Conservation (phyloP, 129 eudicot species). For the Pittosporum tobira region DNA sequence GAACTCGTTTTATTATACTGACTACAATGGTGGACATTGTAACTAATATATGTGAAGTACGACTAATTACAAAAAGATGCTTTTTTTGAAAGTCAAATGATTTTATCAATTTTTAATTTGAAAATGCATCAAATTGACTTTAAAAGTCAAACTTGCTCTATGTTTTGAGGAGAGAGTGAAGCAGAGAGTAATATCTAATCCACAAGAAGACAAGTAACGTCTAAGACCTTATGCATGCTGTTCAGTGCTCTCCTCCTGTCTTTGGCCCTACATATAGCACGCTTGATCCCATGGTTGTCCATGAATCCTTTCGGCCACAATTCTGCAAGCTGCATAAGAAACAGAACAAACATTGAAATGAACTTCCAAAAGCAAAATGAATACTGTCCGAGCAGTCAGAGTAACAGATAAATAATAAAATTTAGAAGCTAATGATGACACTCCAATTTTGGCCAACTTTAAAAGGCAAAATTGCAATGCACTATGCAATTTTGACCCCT, state of each 20-base stretch:
- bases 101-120: no score
- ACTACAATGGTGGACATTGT: no score
- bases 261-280: constrained; percentile 76
- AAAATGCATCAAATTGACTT: no score
- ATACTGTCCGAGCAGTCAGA: not conserved
- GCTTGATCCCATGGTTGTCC: constrained; percentile 88
- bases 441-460: no score
- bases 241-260: constrained; percentile 46
- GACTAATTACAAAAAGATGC: no score
- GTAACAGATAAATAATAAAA: not conserved
- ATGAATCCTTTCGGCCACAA: constrained; percentile 81
- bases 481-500: no score
- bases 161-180: no score
- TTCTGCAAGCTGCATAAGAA: constrained; percentile 62
- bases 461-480: not conserved
- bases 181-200: not conserved
- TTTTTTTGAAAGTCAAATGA: no score
- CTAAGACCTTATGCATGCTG: constrained; percentile 45
- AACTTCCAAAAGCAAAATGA: not conserved
- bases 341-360: constrained; percentile 10
- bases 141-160: no score
- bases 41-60: no score
- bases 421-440: not conserved
- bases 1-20: no score
- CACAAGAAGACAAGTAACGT: not conserved